phyloP scores from a whole-genome alignment of 768 basidiomycete species.

The Asterophora parasitica region DNA sequence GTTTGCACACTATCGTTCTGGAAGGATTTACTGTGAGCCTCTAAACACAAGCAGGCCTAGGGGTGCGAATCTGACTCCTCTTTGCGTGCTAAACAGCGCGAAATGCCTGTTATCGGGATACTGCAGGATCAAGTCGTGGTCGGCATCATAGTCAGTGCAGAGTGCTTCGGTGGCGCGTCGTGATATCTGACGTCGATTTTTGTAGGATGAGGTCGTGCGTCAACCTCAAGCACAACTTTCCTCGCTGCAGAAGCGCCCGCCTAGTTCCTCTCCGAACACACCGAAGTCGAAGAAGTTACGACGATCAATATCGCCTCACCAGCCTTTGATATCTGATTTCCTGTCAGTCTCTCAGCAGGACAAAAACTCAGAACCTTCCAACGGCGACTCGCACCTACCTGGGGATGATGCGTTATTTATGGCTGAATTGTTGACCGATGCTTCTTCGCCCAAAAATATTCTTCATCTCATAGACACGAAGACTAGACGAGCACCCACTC shows the following conservation, averaged over 20 bases:
- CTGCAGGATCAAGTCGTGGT: conserved; percentile 58
- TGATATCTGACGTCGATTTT: not conserved
- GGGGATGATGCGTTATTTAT: not conserved
- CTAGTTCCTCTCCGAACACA: not conserved
- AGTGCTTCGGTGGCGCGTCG: not conserved
- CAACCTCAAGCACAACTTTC: conserved; percentile 16
- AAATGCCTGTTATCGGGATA: conserved; percentile 80
- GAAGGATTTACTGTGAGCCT: conserved; percentile 48
- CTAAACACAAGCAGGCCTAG: not conserved
- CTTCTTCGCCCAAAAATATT: conserved; percentile 13
- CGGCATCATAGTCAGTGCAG: conserved; percentile 65
- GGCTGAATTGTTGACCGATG: not conserved
- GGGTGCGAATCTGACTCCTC: not conserved
- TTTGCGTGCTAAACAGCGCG: conserved; percentile 44
- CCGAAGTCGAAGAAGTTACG: conserved; percentile 15
- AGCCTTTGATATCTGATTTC: conserved; percentile 12
- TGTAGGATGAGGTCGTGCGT: conserved; percentile 50
- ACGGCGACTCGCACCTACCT: not conserved
- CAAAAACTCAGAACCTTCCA: not conserved
- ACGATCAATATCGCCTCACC: conserved; percentile 19
- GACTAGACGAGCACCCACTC: conserved; percentile 44
- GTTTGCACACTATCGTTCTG: conserved; percentile 47
- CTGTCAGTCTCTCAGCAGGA: not conserved
- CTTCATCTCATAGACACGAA: conserved; percentile 65
- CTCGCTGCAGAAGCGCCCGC: conserved; percentile 7